Evolutionary conservation across 495 filamentous ascomycete species (phyloP).

Genomic region (Penicillium simplicissimum): DNA sequence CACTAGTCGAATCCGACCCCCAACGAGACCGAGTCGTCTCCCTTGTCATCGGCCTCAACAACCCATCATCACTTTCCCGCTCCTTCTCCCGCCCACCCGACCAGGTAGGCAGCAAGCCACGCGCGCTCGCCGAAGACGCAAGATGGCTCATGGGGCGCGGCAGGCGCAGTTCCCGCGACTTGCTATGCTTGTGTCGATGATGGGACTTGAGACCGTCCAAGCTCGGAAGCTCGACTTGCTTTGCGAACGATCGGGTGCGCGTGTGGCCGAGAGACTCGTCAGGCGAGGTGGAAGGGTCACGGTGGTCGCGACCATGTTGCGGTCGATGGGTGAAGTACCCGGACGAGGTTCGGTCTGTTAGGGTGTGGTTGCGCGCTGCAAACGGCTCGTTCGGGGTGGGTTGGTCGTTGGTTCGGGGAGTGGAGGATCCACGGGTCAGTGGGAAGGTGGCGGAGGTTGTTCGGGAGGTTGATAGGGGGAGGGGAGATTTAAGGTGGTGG

Average conservation of each 20-base stretch:
- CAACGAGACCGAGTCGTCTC: constrained; percentile 39
- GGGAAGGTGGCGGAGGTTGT: constrained; percentile 24
- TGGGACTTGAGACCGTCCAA: constrained; percentile 25
- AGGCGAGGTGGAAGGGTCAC: neutral
- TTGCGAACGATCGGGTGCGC: neutral
- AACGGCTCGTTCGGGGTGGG: constrained; percentile 20
- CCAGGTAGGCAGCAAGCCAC: constrained; percentile 40
- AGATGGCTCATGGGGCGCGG: constrained; percentile 42
- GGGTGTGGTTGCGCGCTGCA: constrained; percentile 15
- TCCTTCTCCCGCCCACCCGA: constrained; percentile 37
- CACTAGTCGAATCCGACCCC: constrained; percentile 37
- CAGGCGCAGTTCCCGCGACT: constrained; percentile 40
- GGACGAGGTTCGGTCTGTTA: neutral
- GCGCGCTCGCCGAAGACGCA: constrained; percentile 36
- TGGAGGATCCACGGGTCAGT: constrained; percentile 33
- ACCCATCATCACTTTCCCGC: constrained; percentile 34
- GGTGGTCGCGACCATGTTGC: constrained; percentile 1
- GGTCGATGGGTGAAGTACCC: neutral
- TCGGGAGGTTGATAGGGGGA: constrained; percentile 16
- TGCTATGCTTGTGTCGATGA: constrained; percentile 37
- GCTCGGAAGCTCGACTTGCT: constrained; percentile 19
- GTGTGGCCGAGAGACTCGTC: neutral
- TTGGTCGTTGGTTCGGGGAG: constrained; percentile 19
- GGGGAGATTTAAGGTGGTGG: constrained; percentile 13
- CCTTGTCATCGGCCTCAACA: constrained; percentile 34